phyloP scores from a whole-genome alignment of 2,329 filamentous ascomycete genomes.

The Emergomyces pasteurianus region DNA sequence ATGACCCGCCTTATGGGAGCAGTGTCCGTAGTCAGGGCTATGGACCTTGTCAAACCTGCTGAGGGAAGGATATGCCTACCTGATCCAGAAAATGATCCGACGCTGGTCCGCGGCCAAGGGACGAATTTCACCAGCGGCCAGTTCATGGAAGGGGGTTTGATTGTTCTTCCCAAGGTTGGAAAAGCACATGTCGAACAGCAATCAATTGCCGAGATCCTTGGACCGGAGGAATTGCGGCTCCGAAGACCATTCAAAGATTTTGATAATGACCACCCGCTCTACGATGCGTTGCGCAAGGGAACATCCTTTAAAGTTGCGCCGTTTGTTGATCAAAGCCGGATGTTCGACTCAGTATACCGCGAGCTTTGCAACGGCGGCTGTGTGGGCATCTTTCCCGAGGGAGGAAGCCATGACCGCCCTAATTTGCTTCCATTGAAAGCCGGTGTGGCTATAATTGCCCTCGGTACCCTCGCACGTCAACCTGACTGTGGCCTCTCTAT shows the following conservation, averaged over 20 bases:
- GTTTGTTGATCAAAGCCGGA: constrained; percentile 72
- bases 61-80: constrained; percentile 66
- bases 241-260: constrained; percentile 68
- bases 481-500: constrained; percentile 75
- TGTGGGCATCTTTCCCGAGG: constrained; percentile 81
- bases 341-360: constrained; percentile 74
- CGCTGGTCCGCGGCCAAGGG: constrained; percentile 57
- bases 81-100: constrained; percentile 63
- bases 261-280: constrained; percentile 41
- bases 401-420: constrained; percentile 75
- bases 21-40: constrained; percentile 68
- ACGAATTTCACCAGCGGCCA: constrained; percentile 60
- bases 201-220: constrained; percentile 58
- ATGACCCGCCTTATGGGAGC: constrained; percentile 66
- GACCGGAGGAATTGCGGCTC: constrained; percentile 59
- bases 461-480: constrained; percentile 63
- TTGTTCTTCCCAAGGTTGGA: constrained; percentile 65
- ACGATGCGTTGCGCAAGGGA: constrained; percentile 40
- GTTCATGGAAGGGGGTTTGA: constrained; percentile 57
- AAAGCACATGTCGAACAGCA: constrained; percentile 58
- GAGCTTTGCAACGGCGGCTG: constrained; percentile 65
- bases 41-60: constrained; percentile 65
- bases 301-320: constrained; percentile 67
- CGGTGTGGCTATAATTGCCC: constrained; percentile 80
- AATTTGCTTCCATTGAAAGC: constrained; percentile 75